Conservation (phyloP, 352 stramenopile species). For the Globisporangium radiosum region DNA sequence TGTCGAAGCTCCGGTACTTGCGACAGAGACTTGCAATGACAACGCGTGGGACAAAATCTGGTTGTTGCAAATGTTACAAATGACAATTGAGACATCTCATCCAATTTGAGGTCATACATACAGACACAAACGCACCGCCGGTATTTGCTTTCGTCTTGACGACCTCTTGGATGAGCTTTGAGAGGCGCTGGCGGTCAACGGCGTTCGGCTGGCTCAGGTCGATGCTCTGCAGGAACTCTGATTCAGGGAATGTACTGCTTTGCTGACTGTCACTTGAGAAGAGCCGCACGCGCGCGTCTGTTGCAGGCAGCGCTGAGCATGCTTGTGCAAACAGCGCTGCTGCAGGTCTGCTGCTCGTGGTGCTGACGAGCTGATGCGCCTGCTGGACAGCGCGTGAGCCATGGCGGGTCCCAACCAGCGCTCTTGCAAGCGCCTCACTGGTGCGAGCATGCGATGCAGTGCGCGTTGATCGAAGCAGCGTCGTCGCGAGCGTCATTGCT, state of each 20-base stretch:
- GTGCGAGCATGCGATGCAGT: neutral
- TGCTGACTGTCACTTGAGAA: neutral
- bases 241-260: conserved; percentile 9
- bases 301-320: neutral
- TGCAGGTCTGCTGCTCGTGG: neutral
- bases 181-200: conserved; percentile 37
- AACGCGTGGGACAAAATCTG: conserved; percentile 78
- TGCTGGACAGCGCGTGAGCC: no score
- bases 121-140: conserved; percentile 28
- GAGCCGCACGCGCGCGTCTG: neutral
- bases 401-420: neutral
- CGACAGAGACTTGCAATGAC: conserved; percentile 61
- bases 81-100: no score
- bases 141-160: conserved; percentile 62
- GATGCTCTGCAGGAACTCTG: conserved; percentile 41
- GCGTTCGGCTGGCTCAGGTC: conserved; percentile 35
- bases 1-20: conserved; percentile 56
- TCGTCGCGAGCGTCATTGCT: conserved; percentile 1
- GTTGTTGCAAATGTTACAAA: no score
- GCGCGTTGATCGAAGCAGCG: neutral
- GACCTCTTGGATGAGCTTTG: conserved; percentile 62
- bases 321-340: neutral
- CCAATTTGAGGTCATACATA: no score
- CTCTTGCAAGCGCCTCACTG: neutral
- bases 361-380: neutral